Evolutionary conservation across 257 asterid species (phyloP), one percentile per base, ranked within the genome.

Genomic region (Lantana camara): DNA sequence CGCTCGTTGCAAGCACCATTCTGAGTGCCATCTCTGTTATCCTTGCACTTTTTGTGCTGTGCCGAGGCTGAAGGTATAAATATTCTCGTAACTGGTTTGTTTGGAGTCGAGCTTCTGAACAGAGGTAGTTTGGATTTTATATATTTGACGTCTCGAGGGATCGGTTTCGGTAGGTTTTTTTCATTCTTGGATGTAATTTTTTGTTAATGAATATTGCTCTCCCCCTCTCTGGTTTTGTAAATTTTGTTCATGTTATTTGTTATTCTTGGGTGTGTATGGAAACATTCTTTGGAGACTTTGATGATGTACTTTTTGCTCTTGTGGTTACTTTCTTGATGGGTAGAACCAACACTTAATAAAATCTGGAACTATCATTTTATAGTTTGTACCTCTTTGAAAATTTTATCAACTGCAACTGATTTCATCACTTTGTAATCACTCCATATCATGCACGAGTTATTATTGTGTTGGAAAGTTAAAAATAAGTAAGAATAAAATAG

Each of bases 1-100:
- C 68, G 7, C 57, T 76, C 23, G 85, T 66, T 60, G 85, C 82
- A 35, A 76, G 75, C 78, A 56, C 74, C 68, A 22, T 71, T 53
- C 66, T 79, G 41, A 50, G 82, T 42, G 47, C 72, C 64, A 58
- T 85, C 56, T 73, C 88, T 54, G 12, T 80, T 66, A 73, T 90
- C 34, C 68, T 85, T 38, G 79, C 77, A 69, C 58, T 82, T 19
- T 55, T 70, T 67, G 53, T 69, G 57, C 48, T 78, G 9, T 79
- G 32, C 57, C 83, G 76, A 73, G 60, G 69, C 47, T 45, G 34
- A 57, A 50, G 49, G 50, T 57, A 27, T 60, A 20, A 51, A 30
- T 35, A 51, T 22, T 20, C 6, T 37, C 4, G 8, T 21, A 7
- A 32, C 21, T 42, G 14, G 63, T 21, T 42, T 17, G 7, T 35